Evolutionary conservation across 1,284 basidiomycete species (phyloP), one percentile per base, ranked within the genome.

Genomic region (Phlebopus sp.): DNA sequence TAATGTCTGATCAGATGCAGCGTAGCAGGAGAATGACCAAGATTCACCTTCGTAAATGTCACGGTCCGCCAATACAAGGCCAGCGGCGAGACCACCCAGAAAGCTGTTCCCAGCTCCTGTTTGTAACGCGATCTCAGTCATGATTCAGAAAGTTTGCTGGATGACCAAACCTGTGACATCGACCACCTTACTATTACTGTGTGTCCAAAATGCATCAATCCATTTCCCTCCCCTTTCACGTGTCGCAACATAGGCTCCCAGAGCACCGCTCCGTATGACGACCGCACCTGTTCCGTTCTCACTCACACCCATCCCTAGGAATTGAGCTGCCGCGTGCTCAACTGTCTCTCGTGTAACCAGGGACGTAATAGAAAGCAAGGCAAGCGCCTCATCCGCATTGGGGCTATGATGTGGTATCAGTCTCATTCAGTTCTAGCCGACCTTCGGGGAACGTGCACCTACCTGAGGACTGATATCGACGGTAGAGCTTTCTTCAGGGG

Each of bases 101-200:
- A 94, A 96, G 43, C 82, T 80, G 67, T 96, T 96, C 9, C 92
- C 92, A 5, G 90, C 92, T 37, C 90, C 90, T 90, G 47, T 54
- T 40, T 23, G 21, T 25, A n/a, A n/a, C 23, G 15, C n/a, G 2
- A 19, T 4, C 32, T 46, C 14, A 31, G 13, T 34, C 41, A 45
- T 54, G 47, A 35, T 14, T 39, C 30, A 46, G 39, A 44, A n/a
- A 32, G 47, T 41, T 44, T 40, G 25, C 32, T 3, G 39, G 38
- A 47, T 30, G 13, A 18, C 56, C 69, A 56, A 53, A 83, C 90
- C 91, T 43, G 93, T 96, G 10, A 92, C 88, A 66, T 96, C 92
- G 1, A 88, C 77, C 9, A 96, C 75, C 47, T 75, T 79, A 17
- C 69, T 65, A 51, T 70, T 61, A 4, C 78, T 69, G 10, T 66